A percentile compares a stretch with the other conserved stretches of the same genome.
phyloP scores from a whole-genome alignment of 257 asterid genomes.

The Datura wrightii region DNA sequence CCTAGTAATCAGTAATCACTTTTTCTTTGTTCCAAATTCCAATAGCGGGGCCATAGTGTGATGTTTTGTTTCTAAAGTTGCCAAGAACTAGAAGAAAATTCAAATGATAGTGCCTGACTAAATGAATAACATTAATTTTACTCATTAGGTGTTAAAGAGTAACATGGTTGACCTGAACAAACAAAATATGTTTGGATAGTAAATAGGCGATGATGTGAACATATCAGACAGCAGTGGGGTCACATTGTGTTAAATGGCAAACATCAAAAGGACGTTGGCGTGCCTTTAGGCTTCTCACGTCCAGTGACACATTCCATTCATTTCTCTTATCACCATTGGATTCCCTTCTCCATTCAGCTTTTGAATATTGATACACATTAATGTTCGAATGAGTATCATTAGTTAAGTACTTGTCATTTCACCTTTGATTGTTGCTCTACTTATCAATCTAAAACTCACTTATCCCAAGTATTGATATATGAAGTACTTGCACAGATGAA shows the following conservation, averaged over 20 bases:
- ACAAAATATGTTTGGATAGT: conserved; percentile 25
- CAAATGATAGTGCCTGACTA: neutral
- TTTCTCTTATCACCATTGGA: conserved; percentile 16
- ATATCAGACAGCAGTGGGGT: neutral
- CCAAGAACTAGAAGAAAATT: neutral
- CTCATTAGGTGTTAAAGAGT: neutral
- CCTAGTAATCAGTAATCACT: too few species aligned
- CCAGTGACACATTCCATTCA: neutral
- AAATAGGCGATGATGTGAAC: conserved; percentile 26
- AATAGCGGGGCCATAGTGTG: neutral
- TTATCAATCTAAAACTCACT: neutral
- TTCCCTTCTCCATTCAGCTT: neutral
- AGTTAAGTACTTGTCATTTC: neutral
- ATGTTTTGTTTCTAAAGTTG: neutral
- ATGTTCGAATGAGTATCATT: neutral
- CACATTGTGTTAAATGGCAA: neutral
- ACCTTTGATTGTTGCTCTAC: neutral
- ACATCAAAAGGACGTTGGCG: conserved; percentile 30
- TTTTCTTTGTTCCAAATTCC: neutral
- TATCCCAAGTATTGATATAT: neutral
- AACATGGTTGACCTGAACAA: conserved; percentile 5
- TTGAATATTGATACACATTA: neutral
- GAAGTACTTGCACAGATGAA: neutral
- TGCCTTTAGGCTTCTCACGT: conserved; percentile 1
- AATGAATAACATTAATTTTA: too few species aligned